A percentile compares a stretch with the other conserved stretches of the same genome.
Conservation (phyloP, 371 early-diverging fungal species). For the Apophysomyces sp. region DNA sequence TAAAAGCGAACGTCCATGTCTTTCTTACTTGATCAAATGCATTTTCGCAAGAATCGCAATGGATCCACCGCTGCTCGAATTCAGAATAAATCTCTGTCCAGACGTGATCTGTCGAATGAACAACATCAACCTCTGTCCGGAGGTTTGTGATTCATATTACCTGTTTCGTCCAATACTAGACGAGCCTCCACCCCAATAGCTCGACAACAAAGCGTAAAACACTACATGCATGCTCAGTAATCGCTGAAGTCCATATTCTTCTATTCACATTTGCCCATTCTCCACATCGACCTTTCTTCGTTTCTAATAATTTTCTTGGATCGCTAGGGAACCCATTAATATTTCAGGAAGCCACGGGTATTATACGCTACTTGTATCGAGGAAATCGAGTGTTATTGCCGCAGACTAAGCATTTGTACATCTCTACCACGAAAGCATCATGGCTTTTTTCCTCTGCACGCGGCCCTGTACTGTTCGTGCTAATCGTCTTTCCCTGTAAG, state of each 20-base stretch:
- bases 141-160: slow-evolving; percentile 1
- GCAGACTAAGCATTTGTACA: slow-evolving; percentile 55
- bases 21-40: slow-evolving; percentile 48
- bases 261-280: slow-evolving; percentile 74
- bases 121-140: background rate
- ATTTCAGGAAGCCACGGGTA: background rate
- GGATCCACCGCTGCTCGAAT: slow-evolving; percentile 62
- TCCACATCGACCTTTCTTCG: slow-evolving; percentile 71
- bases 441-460: slow-evolving; percentile 47
- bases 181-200: slow-evolving; percentile 69
- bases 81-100: slow-evolving; percentile 75
- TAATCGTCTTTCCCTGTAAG: slow-evolving; percentile 28
- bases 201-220: slow-evolving; percentile 64
- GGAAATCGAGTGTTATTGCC: slow-evolving; percentile 59
- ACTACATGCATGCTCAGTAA: slow-evolving; percentile 20
- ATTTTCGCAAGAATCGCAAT: slow-evolving; percentile 72
- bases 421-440: slow-evolving; percentile 61
- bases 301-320: slow-evolving; percentile 55
- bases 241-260: background rate
- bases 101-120: slow-evolving; percentile 46
- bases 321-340: slow-evolving; percentile 34
- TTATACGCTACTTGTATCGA: slow-evolving; percentile 55
- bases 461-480: slow-evolving; percentile 35
- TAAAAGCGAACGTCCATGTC: background rate
- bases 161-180: slow-evolving; percentile 58